These are phyloP conservation scores for Colletotrichum viniferum DNA, from an alignment of 2,329 filamentous ascomycete genomes.

Conservation along the genomic window DNA sequence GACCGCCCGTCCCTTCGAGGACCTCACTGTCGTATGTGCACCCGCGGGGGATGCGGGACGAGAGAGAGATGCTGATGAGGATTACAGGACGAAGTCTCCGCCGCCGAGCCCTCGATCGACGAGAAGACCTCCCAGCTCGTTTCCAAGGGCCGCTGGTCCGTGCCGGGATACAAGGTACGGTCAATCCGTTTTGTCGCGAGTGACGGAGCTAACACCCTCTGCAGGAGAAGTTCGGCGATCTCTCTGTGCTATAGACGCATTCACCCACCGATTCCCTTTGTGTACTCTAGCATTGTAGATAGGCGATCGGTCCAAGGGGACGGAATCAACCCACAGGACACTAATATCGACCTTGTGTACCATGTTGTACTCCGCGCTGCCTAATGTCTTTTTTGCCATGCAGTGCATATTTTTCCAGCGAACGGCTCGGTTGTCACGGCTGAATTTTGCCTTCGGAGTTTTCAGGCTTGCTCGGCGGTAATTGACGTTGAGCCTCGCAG, in stretches of 20 bases:
- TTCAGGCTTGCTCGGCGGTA: not conserved
- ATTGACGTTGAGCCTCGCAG: not conserved
- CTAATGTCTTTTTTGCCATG: not conserved
- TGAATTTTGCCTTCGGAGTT: slow-evolving; percentile 16
- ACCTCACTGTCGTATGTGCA: slow-evolving; percentile 91
- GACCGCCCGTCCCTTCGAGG: slow-evolving; percentile 91
- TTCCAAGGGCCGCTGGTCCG: slow-evolving; percentile 96
- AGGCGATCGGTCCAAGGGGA: slow-evolving; percentile 42
- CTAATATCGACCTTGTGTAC: slow-evolving; percentile 20
- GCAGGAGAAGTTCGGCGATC: slow-evolving; percentile 98
- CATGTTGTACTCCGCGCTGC: not conserved
- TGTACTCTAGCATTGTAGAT: slow-evolving; percentile 77
- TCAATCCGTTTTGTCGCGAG: not conserved
- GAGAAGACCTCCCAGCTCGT: slow-evolving; percentile 95
- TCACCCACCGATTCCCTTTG: slow-evolving; percentile 53
- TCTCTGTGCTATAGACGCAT: slow-evolving; percentile 83
- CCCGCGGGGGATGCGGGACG: not conserved
- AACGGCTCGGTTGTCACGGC: not conserved
- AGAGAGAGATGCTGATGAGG: slow-evolving; percentile 28
- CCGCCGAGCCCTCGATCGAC: slow-evolving; percentile 95
- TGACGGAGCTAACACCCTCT: slow-evolving; percentile 47
- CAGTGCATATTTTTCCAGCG: not conserved
- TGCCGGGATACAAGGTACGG: slow-evolving; percentile 97
- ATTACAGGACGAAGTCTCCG: slow-evolving; percentile 86
- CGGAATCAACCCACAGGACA: slow-evolving; percentile 22